Evolutionary conservation across 2,329 filamentous ascomycete genomes (phyloP).

Genomic region (Ophiocordyceps camponoti-leonardi): DNA sequence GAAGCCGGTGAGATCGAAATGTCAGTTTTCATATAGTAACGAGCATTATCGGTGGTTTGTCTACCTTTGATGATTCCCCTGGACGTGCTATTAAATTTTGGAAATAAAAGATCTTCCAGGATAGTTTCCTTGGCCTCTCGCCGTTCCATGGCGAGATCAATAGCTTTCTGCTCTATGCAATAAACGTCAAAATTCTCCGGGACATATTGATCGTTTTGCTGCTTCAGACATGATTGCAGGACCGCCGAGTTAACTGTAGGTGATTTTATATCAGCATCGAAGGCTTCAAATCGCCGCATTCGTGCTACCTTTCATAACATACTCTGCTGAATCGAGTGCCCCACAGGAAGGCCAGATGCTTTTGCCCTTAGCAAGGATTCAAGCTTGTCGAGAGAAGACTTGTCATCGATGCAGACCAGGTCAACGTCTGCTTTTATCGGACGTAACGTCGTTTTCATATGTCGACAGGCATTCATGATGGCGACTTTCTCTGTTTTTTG

Average conservation of each 20-base stretch:
- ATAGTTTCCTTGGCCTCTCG: not conserved
- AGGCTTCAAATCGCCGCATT: not conserved
- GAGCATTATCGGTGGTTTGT: too few relatives aligned
- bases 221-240: not conserved
- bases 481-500: not conserved
- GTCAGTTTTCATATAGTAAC: too few relatives aligned
- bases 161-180: not conserved
- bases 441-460: not conserved
- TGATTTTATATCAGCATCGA: not conserved
- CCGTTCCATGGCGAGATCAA: not conserved
- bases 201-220: not conserved
- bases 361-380: not conserved
- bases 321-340: not conserved
- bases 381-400: not conserved
- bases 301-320: too few relatives aligned
- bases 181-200: not conserved
- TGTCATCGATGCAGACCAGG: not conserved
- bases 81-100: not conserved
- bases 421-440: not conserved
- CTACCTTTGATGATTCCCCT: not conserved
- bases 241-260: not conserved
- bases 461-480: not conserved
- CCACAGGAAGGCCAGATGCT: not conserved
- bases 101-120: not conserved
- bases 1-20: too few relatives aligned